Base-by-base conservation (phyloP, 2,329 filamentous ascomycete genomes). In the Alternaria arbusti region DNA sequence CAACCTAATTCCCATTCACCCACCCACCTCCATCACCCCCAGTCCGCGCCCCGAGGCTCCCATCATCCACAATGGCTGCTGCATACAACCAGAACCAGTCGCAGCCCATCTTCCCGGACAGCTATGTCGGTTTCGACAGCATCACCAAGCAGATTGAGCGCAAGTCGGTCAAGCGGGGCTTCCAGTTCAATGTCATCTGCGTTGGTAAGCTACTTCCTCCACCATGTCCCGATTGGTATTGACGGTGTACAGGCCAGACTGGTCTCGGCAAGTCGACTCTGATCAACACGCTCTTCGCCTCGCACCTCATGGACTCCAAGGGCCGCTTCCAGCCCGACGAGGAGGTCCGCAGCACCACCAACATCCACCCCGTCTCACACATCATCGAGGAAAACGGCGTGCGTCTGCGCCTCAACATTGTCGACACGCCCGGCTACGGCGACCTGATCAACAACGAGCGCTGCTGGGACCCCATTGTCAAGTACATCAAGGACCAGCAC, bases 401-500 rank as follows among this genome's bases (percentile, higher is more conserved):
- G 74, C 94, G 96, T 80, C 90, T 99, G 78, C 89, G 96, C 77
- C 87, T 99, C 79, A 99, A 98, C 89, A 99, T 99, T 79, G 96
- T 99, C 78, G 96, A 99, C 82, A 99, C 96, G 69, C 96, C 96
- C 69, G 96, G 96, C 70, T 99, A 99, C 79, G 96, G 96, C 79
- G 96, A 99, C 79, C 89, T 97, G 80, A 96, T 99, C 84, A 99
- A 99, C 89, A 99, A 99, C 84, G 96, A 99, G 86, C 92, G 96
- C 88, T 99, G 96, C 90, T 99, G 96, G 96, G 96, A 99, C 81
- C 96, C 96, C 69, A 99, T 99, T 82, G 95, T 99, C 87, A 99
- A 99, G 87, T 99, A 99, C 85, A 99, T 99, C 88, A 99, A 99
- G 88, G 96, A 99, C 84, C 96, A 99, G 87, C 96, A 99, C 87